Conservation (phyloP, 2,329 filamentous ascomycete genomes). For the Cucurbitaria berberidis region DNA sequence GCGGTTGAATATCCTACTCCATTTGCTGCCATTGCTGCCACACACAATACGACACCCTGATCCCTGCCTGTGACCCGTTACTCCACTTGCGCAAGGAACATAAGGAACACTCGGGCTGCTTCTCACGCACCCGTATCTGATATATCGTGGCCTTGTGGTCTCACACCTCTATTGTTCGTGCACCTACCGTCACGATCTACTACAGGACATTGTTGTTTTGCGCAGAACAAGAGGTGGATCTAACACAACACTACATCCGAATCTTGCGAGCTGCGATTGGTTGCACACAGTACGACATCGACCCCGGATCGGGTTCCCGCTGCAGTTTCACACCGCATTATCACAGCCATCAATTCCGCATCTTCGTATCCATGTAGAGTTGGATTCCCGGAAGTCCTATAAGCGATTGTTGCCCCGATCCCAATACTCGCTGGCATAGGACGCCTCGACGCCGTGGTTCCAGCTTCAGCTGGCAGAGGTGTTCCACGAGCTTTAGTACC, state of each 20-base stretch:
- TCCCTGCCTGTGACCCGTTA: conserved; percentile 40
- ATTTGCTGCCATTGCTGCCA: conserved; percentile 49
- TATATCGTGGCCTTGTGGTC: conserved; percentile 12
- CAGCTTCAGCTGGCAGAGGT: conserved; percentile 46
- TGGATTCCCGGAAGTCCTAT: conserved; percentile 25
- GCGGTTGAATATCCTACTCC: conserved; percentile 45
- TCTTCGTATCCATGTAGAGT: conserved; percentile 43
- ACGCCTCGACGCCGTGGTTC: conserved; percentile 27
- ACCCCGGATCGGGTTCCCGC: conserved; percentile 30
- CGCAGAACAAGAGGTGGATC: conserved; percentile 29
- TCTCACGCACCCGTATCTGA: conserved; percentile 37
- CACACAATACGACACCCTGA: conserved; percentile 35
- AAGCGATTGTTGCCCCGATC: conserved; percentile 25
- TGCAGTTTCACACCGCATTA: conserved; percentile 43
- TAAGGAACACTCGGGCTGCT: conserved; percentile 40
- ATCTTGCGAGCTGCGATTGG: conserved; percentile 28
- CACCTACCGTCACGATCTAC: conserved; percentile 7
- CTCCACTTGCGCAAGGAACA: conserved; percentile 39
- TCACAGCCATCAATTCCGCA: conserved; percentile 30
- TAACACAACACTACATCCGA: conserved; percentile 30
- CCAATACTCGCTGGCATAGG: conserved; percentile 18
- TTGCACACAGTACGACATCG: conserved; percentile 26
- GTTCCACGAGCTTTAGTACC: conserved; percentile 26
- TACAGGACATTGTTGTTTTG: conserved; percentile 17
- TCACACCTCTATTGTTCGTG: conserved; percentile 8